A percentile compares a stretch with the other conserved stretches of the same genome.
Conservation (phyloP, 1,284 basidiomycete genomes). For the Hemileia vastatrix region DNA sequence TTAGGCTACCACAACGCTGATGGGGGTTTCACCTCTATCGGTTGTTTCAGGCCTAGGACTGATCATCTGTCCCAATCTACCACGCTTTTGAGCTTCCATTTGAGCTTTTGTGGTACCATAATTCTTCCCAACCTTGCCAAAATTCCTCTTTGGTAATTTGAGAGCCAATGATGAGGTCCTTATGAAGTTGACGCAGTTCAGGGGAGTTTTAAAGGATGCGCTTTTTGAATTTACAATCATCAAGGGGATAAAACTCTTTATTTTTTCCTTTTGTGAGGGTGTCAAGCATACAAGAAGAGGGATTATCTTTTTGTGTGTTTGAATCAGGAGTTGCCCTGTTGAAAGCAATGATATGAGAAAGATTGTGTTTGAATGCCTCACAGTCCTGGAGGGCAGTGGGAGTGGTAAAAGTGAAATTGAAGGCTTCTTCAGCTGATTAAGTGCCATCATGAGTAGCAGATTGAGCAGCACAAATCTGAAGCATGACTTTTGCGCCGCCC, state of each 20-base stretch:
- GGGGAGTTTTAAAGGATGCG: constrained; percentile 65
- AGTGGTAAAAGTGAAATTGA: constrained; percentile 66
- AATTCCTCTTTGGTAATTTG: constrained; percentile 84
- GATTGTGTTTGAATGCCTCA: too few species aligned
- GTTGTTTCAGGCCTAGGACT: constrained; percentile 74
- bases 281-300: not conserved
- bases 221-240: constrained; percentile 53
- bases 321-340: too few species aligned
- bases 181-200: constrained; percentile 65
- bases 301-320: constrained; percentile 1
- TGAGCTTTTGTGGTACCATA: constrained; percentile 62
- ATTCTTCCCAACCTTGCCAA: constrained; percentile 83
- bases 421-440: constrained; percentile 57
- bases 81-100: constrained; percentile 61
- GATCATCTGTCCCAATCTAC: constrained; percentile 71
- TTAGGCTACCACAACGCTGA: too few species aligned
- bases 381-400: not conserved
- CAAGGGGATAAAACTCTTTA: too few species aligned
- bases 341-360: too few species aligned
- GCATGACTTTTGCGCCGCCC: constrained; percentile 60
- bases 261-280: too few species aligned
- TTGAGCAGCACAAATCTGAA: constrained; percentile 55
- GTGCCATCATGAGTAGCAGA: constrained; percentile 25
- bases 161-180: constrained; percentile 69
- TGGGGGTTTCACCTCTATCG: constrained; percentile 63